A percentile compares a stretch with the other conserved stretches of the same genome.
phyloP scores from a whole-genome alignment of 257 asterid genomes.

The Capsicum baccatum region DNA sequence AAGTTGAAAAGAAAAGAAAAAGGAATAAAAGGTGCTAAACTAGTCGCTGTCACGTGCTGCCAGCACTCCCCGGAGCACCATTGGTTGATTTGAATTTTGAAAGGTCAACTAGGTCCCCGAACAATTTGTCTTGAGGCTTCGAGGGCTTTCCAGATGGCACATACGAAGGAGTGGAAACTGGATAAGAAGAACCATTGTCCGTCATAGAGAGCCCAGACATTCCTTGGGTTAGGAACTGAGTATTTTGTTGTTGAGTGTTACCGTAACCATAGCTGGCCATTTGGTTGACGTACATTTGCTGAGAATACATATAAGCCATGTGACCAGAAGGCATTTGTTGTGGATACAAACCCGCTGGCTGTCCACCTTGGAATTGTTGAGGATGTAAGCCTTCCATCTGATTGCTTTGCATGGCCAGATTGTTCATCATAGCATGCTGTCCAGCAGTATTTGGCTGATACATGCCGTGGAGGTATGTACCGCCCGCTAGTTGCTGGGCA shows the following conservation, averaged over 20 bases:
- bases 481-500: constrained; percentile 40
- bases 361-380: constrained; percentile 42
- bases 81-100: constrained; percentile 61
- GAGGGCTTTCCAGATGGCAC: constrained; percentile 69
- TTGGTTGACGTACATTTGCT: constrained; percentile 73
- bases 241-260: constrained; percentile 64
- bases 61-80: constrained; percentile 47
- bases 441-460: constrained; percentile 50
- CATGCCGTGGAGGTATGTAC: constrained; percentile 50
- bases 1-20: neutral
- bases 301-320: constrained; percentile 80
- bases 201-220: constrained; percentile 78
- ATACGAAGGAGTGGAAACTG: constrained; percentile 50
- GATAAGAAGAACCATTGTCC: constrained; percentile 54
- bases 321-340: constrained; percentile 69
- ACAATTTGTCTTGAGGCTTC: constrained; percentile 79
- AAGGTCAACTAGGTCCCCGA: constrained; percentile 80
- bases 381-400: constrained; percentile 51
- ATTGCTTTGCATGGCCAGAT: constrained; percentile 46
- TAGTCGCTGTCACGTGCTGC: constrained; percentile 48
- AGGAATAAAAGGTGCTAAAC: neutral
- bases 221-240: constrained; percentile 68
- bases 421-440: constrained; percentile 50
- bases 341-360: constrained; percentile 59
- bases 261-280: constrained; percentile 61